Conservation (phyloP, 1,284 basidiomycete genomes). For the Peniophora sp. region DNA sequence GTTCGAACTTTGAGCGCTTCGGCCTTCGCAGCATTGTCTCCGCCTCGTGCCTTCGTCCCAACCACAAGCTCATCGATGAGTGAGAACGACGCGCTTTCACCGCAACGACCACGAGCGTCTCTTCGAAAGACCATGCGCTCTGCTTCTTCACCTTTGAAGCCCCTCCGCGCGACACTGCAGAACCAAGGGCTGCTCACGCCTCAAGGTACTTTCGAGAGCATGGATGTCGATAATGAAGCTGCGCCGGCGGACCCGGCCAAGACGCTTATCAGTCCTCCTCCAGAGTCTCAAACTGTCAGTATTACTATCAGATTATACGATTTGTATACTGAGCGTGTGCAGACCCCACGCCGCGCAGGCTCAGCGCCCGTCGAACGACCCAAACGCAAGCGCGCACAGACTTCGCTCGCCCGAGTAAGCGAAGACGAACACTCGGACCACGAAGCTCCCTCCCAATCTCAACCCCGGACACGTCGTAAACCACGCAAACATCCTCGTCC, state of each 20-base stretch:
- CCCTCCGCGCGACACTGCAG: conserved; percentile 1
- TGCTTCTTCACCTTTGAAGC: neutral
- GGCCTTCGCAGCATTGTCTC: neutral
- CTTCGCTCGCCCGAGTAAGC: neutral
- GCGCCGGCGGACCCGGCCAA: conserved; percentile 17
- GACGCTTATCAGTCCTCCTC: conserved; percentile 37
- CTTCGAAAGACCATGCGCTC: neutral
- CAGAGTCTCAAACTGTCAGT: conserved; percentile 18
- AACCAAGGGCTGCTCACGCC: conserved; percentile 20
- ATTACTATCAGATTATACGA: neutral
- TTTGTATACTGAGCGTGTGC: neutral
- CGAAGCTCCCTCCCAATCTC: conserved; percentile 22
- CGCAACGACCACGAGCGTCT: neutral
- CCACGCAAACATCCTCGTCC: conserved; percentile 44
- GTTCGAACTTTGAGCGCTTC: too few species aligned
- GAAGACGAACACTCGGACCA: conserved; percentile 4
- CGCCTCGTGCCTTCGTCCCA: neutral
- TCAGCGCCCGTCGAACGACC: conserved; percentile 14
- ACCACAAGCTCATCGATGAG: neutral
- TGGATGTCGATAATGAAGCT: too few species aligned
- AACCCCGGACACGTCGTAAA: conserved; percentile 44
- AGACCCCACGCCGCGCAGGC: conserved; percentile 3
- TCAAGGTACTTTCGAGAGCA: conserved; percentile 16
- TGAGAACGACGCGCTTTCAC: neutral
- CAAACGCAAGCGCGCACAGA: conserved; percentile 28